Evolutionary conservation across 768 basidiomycete genomes (phyloP), one percentile per base, ranked within the genome.

Genomic region (Hericium coralloides): DNA sequence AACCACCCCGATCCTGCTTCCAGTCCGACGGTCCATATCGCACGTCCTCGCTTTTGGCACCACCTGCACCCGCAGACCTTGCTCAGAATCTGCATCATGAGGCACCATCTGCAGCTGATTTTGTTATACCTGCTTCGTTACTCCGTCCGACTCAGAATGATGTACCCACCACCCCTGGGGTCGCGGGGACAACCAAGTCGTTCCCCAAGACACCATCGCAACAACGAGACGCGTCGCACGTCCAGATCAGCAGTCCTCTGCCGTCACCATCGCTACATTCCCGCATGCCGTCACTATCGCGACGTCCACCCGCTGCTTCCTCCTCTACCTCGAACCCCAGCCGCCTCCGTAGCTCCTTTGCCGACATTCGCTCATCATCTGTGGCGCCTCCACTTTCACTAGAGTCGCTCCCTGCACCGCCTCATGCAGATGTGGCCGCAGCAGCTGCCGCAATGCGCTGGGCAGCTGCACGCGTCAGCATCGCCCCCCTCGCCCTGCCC

Each of bases 401-500:
- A 12, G 43, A 57, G 3, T 39, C 31, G 2, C 59, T 58, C 1
- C 55, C 62, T 1, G 43, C 61, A 49, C 63, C 72, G 37, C 56
- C 64, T 18, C 77, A 76, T 54, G 66, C 79, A 3, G 84, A 88
- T 38, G 73, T 80, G 1, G 80, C 82, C 20, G 80, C 87, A 0
- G 75, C 85, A 2, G 90, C 89, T 0, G 91, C 92, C 0, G 84
- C 91, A 1, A 83, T 94, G 72, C 87, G 91, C 38, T 85, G 84
- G 79, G 92, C 92, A n/a, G 90, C 85, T 2, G 81, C 87, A 10
- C 78, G 87, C 22, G 84, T 92, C 10, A 83, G 90, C 63, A 83
- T 98, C 55, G 85, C 91, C 0, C 94, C 94, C 0, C 76, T 98
- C 23, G 85, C 90, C 0, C 77, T 95, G 0, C 93, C 94, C 2